Conservation (phyloP, 2,329 filamentous ascomycete genomes). For the Zymoseptoria brevis region DNA sequence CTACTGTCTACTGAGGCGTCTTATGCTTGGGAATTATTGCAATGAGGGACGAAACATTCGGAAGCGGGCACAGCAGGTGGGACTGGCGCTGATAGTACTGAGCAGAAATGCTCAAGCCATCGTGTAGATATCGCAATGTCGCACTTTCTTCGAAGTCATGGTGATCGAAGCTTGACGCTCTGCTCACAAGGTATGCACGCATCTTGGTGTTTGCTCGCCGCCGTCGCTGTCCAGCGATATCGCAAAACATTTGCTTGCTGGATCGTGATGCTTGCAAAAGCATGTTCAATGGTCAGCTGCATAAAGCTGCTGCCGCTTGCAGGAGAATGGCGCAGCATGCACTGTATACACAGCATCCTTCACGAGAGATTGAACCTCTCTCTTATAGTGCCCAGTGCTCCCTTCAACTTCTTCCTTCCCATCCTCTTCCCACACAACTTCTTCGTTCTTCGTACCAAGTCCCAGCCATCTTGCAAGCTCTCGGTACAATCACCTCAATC, state of each 20-base stretch:
- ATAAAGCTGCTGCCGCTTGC: background rate
- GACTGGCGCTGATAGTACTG: no score
- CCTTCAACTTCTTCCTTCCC: background rate
- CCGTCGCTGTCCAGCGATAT: background rate
- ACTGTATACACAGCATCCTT: background rate
- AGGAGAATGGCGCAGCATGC: background rate
- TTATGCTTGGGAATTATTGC: no score
- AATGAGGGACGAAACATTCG: no score
- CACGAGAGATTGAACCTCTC: background rate
- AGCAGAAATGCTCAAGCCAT: no score
- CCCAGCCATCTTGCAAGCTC: background rate
- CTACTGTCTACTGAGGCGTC: no score
- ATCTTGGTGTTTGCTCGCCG: no score
- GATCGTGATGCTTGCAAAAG: background rate
- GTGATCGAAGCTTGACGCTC: no score
- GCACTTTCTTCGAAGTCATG: no score
- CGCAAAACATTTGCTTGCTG: background rate
- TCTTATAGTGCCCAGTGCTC: background rate
- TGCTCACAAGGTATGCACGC: no score
- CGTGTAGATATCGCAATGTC: no score
- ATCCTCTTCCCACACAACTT: background rate
- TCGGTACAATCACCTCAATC: background rate
- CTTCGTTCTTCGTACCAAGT: background rate
- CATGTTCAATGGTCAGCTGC: background rate
- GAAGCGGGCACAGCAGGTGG: no score